Conservation (phyloP, 2,329 filamentous ascomycete genomes). For the Penicillium decumbens region DNA sequence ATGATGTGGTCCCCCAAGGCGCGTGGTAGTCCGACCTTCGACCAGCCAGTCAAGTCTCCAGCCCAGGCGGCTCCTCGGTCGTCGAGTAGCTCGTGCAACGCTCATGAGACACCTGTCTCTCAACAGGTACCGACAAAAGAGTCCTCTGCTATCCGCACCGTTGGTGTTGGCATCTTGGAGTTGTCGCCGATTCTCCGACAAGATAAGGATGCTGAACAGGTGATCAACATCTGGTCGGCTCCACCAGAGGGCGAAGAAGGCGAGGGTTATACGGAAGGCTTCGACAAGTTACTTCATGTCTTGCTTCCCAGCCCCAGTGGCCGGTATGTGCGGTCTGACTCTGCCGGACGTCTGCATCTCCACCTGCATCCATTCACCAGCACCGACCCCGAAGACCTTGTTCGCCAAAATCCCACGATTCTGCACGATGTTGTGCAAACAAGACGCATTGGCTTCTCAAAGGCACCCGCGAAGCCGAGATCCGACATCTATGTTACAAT, state of each 20-base stretch:
- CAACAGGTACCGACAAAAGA: conserved; percentile 30
- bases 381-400: conserved; percentile 71
- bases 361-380: conserved; percentile 73
- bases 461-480: conserved; percentile 77
- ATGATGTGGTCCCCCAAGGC: conserved; percentile 43
- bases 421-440: conserved; percentile 77
- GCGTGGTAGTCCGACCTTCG: conserved; percentile 28
- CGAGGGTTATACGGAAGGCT: conserved; percentile 59
- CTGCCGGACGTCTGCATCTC: conserved; percentile 72
- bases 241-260: conserved; percentile 53
- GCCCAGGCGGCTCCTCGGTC: conserved; percentile 30
- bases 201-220: conserved; percentile 67
- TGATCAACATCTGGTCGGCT: conserved; percentile 72
- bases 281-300: conserved; percentile 67
- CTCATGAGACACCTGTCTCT: conserved; percentile 23
- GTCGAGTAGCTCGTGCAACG: conserved; percentile 28
- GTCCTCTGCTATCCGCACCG: conserved; percentile 55
- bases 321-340: conserved; percentile 66
- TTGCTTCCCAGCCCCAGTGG: conserved; percentile 70
- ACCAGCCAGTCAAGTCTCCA: conserved; percentile 27
- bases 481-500: conserved; percentile 95
- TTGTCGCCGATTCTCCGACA: conserved; percentile 71
- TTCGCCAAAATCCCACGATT: conserved; percentile 81
- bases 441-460: conserved; percentile 87
- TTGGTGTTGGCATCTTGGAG: conserved; percentile 73